These are phyloP conservation scores for Penicillium sp. DNA, from an alignment of 2,329 filamentous ascomycete species.

Conservation along the genomic window DNA sequence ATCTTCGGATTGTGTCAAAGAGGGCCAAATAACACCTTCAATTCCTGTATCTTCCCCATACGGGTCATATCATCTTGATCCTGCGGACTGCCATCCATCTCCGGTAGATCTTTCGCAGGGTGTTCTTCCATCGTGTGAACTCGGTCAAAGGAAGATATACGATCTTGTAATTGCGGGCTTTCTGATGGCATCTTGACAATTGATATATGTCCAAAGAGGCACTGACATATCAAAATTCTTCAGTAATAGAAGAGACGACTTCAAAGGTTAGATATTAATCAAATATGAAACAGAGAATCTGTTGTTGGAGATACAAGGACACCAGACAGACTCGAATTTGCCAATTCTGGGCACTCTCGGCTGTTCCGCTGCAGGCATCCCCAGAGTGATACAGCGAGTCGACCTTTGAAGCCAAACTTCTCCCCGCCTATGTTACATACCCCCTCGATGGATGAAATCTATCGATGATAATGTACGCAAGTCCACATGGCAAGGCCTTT, in stretches of 20 bases:
- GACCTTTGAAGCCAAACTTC: neutral
- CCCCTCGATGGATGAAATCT: neutral
- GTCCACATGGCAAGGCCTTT: neutral
- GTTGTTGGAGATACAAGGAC: neutral
- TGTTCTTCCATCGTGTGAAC: conserved; percentile 6
- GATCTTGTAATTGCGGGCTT: neutral
- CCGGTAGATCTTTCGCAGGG: neutral
- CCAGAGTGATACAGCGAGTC: neutral
- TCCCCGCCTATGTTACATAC: neutral
- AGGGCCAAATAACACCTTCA: conserved; percentile 21
- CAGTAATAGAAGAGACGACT: neutral
- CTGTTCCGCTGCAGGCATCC: neutral
- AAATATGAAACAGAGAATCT: neutral
- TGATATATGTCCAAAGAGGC: rapidly evolving
- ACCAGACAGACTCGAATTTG: neutral
- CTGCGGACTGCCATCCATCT: conserved; percentile 13
- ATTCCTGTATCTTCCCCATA: conserved; percentile 31
- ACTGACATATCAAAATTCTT: neutral
- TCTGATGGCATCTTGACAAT: neutral
- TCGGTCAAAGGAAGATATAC: neutral
- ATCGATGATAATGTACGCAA: neutral
- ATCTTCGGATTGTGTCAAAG: neutral
- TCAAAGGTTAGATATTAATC: neutral
- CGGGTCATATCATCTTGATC: conserved; percentile 31
- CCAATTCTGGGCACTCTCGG: neutral